Base-by-base conservation (phyloP, 176 grass and related monocot species). In the Echinochloa phyllopogon region DNA sequence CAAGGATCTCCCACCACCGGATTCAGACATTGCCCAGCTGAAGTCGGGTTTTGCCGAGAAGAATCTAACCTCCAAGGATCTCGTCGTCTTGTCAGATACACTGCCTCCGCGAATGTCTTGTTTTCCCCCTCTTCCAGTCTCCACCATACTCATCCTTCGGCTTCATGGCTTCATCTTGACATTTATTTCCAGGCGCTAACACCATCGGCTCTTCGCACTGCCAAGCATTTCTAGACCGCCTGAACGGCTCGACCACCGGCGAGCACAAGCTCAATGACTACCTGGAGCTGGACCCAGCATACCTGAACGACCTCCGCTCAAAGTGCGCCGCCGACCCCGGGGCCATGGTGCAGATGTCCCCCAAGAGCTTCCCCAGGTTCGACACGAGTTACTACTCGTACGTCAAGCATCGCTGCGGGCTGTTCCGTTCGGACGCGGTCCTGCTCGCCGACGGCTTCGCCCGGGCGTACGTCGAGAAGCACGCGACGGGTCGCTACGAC, bases 131-230 rank as follows among this genome's bases (percentile, higher is more conserved):
- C n/a, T n/a, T n/a, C n/a, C n/a, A n/a, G n/a, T 33, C 29, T 33
- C 29, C 29, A 33, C 29, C 29, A 33, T 33, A 33, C 29, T 1
- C 29, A 33, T 1, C 29, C 29, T 33, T 33, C 29, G 1, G 29
- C 29, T 33, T 33, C 29, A 33, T 1, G 29, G 29, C 29, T 33
- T 33, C 29, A 33, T 33, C 29, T 33, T 33, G 29, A 33, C 29
- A 2, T 33, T 33, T 33, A 33, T 66, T 14, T 66, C 2, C 18
- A 66, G 63, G 63, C 8, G 63, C 63, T 0, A 33, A 66, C 63
- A 66, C 63, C 33, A 66, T 66, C 63, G 63, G 63, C 63, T 66
- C 17, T 33, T 66, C 63, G 15, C 63, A 18, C 33, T 66, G 63
- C 63, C 6, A 39, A 36, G 5, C 63, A 38, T 18, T 66, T 33